Conservation (phyloP, 148 eudicot genomes). For the Amaranthus hypochondriacus region DNA sequence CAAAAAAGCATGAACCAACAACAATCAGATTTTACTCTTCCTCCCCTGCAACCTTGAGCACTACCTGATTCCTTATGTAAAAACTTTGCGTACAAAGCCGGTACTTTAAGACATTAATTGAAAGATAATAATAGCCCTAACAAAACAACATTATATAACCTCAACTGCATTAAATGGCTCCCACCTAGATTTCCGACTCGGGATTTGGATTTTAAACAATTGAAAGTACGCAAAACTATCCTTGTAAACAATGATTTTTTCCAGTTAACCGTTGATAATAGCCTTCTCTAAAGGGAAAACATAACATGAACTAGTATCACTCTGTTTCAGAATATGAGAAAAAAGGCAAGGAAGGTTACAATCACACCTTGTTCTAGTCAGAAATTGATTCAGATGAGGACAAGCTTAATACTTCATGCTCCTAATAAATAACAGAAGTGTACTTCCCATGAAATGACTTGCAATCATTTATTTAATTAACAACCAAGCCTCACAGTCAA, state of each 20-base stretch:
- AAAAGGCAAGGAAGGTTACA: not conserved
- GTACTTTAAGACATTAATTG: not conserved
- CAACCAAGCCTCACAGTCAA: not conserved
- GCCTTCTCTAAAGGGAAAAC: too few species aligned
- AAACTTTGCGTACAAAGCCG: not conserved
- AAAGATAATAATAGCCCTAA: not conserved
- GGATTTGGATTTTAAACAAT: not conserved
- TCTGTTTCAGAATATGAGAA: not conserved
- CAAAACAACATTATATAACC: not conserved
- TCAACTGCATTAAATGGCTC: not conserved
- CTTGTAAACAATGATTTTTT: too few species aligned
- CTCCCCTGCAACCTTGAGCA: not conserved
- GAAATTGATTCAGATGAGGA: not conserved
- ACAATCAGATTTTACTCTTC: conserved; percentile 12
- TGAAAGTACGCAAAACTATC: not conserved
- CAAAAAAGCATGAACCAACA: conserved; percentile 10
- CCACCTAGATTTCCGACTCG: too few species aligned
- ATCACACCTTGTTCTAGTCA: not conserved
- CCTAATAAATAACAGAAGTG: too few species aligned
- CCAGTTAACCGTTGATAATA: too few species aligned
- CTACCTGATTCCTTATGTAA: not conserved
- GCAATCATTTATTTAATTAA: too few species aligned
- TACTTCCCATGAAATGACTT: too few species aligned
- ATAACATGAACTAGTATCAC: not conserved
- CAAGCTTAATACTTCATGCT: not conserved